Conservation (phyloP, 164 flowering plant species). For the Houttuynia cordata region DNA sequence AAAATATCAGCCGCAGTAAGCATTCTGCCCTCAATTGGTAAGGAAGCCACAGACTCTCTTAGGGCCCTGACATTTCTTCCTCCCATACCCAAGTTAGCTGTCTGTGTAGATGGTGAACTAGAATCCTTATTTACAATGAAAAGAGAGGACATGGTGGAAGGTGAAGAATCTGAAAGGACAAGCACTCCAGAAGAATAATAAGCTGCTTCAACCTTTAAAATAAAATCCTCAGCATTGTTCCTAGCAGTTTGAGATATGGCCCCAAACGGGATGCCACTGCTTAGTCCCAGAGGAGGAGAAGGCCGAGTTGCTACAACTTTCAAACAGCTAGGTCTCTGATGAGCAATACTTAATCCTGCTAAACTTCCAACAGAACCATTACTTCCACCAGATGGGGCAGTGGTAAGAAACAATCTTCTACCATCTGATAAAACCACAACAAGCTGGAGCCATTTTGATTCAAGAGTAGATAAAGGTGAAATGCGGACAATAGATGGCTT, state of each 20-base stretch:
- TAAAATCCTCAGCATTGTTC: conserved; percentile 65
- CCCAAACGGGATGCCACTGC: conserved; percentile 77
- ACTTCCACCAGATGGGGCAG: conserved; percentile 58
- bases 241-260: conserved; percentile 57
- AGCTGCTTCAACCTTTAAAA: conserved; percentile 79
- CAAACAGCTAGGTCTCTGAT: conserved; percentile 68
- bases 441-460: conserved; percentile 90
- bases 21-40: conserved; percentile 92
- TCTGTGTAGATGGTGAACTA: conserved; percentile 41
- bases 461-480: conserved; percentile 73
- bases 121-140: conserved; percentile 65
- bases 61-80: conserved; percentile 62
- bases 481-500: conserved; percentile 72
- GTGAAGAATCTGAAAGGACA: conserved; percentile 84
- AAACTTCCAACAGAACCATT: conserved; percentile 40
- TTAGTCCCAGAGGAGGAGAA: conserved; percentile 78
- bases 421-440: conserved; percentile 96
- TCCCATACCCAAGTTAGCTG: conserved; percentile 36
- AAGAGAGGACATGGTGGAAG: conserved; percentile 77
- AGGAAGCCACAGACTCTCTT: conserved; percentile 65
- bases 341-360: conserved; percentile 34
- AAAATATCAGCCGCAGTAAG: conserved; percentile 80
- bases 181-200: conserved; percentile 72
- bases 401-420: conserved; percentile 85
- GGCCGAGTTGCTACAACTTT: conserved; percentile 90